Percentiles rank a stretch among this genome's conserved stretches.
phyloP scores from a whole-genome alignment of 2,329 filamentous ascomycete species.

The Alternaria gaisen region DNA sequence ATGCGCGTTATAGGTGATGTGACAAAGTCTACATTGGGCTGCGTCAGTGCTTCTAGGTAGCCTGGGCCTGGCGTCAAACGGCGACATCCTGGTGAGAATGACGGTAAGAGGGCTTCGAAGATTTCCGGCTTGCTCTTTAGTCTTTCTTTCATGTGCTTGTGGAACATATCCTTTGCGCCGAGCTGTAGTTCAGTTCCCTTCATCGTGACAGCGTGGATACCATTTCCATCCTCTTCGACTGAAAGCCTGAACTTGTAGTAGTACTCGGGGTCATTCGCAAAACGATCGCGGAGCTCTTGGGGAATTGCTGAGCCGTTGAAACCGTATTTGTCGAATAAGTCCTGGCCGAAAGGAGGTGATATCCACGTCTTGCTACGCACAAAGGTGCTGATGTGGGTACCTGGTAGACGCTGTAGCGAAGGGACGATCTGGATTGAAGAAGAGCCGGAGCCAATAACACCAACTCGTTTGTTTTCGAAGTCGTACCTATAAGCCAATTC shows the following conservation, averaged over 20 bases:
- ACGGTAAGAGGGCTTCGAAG: slow-evolving; percentile 53
- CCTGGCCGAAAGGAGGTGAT: slow-evolving; percentile 43
- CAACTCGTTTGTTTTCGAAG: slow-evolving; percentile 45
- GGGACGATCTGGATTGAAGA: slow-evolving; percentile 55
- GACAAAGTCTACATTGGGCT: slow-evolving; percentile 53
- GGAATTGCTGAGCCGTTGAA: slow-evolving; percentile 45
- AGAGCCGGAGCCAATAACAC: slow-evolving; percentile 47
- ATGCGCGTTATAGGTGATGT: slow-evolving; percentile 50
- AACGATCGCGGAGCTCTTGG: slow-evolving; percentile 33
- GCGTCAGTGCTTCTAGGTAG: slow-evolving; percentile 59
- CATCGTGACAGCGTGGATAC: slow-evolving; percentile 43
- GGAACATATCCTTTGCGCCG: slow-evolving; percentile 49
- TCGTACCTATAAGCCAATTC: slow-evolving; percentile 35
- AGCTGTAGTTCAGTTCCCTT: slow-evolving; percentile 51
- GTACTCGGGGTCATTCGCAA: slow-evolving; percentile 39
- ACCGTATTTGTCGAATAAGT: slow-evolving; percentile 44
- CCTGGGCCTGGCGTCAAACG: slow-evolving; percentile 62
- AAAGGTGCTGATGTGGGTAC: slow-evolving; percentile 44
- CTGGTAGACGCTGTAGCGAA: slow-evolving; percentile 48
- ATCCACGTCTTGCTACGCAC: slow-evolving; percentile 50
- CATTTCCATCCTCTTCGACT: slow-evolving; percentile 47
- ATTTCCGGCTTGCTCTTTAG: slow-evolving; percentile 52
- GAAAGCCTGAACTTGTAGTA: slow-evolving; percentile 43
- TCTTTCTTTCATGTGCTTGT: slow-evolving; percentile 53
- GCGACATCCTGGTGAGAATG: slow-evolving; percentile 58